Base-by-base conservation (phyloP, 768 basidiomycete genomes). In the Hygrocybe punicea region DNA sequence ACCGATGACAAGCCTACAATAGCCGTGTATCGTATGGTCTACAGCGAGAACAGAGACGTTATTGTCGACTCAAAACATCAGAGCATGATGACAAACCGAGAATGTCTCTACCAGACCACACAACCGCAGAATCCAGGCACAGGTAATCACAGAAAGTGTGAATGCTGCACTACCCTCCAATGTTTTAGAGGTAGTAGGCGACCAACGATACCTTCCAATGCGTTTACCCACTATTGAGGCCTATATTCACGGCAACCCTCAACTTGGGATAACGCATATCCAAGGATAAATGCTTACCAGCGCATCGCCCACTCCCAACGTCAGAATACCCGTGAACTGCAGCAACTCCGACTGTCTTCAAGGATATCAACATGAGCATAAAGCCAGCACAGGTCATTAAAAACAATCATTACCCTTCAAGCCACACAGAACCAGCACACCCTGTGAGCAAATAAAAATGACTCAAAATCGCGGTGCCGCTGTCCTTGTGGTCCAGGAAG, bases 391-490 rank as follows among this genome's bases (percentile, higher is more conserved):
- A n/a, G n/a, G n/a, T n/a, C n/a, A n/a, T n/a, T 35, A 21, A 61
- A 21, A 63, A 52, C 8, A 25, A 29, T 45, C 80, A 88, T 65
- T 67, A 91, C 86, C 92, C 91, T 76, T 98, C 97, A 49, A 99
- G 81, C 97, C 97, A 99, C 19, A 98, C 69, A 14, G 91, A 87
- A 7, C 90, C 87, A 6, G 97, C 95, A 70, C 96, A 98, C 2
- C 97, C 97, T 0, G 93, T 95, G 53, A 99, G 76, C 45, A 99
- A 76, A 74, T 98, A 99, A 68, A 99, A 99, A 73, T 99, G 97
- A 65, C 93, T 95, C 62, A 99, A 72, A 63, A 99, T 95, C 24
- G 94, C 97, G 10, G 95, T 96, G 3, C 97, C 97, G 50, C 86
- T 82, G 71, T 99, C 97, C 73, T 92, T 91, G 64, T 87, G 81